Evolutionary conservation across 1,284 basidiomycete genomes (phyloP), one percentile per base, ranked within the genome.

Genomic region (Boletellus deceptivus): DNA sequence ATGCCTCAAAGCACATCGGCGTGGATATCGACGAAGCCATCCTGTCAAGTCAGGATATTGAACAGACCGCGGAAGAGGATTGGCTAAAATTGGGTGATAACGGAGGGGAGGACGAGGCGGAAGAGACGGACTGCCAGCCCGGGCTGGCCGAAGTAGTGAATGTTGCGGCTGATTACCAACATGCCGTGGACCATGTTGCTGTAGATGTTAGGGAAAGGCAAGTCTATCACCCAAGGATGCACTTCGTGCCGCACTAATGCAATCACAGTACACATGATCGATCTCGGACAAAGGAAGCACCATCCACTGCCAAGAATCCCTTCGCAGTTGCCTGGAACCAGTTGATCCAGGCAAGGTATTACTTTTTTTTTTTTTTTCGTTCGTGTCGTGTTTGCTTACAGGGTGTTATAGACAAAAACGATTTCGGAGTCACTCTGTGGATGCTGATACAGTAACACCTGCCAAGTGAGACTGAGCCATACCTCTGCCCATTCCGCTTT

Each of bases 11-110:
- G 61, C 63, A 48, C 17, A 51, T 59, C 36, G 62, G 71, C 33
- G 63, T 77, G 5, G 82, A 85, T 38, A 76, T 86, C 39, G 79
- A 86, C 60, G 73, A 83, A 48, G 68, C 59, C 31, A 69, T 80
- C 54, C 63, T 86, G 22, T 73, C 75, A 2, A 76, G 75, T 53
- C 79, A 83, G 55, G 76, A 78, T 25, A 68, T 84, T 35, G 68
- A 64, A 42, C 70, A 72, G 24, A 55, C 79, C 2, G 69, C 66
- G 48, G 73, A 76, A 55, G 63, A 64, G 20, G 72, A 73, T 44
- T 69, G 71, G 65, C 63, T 59, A 50, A 60, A 63, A 40, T 48
- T 61, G 9, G 66, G 58, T n/a, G 58, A 68, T 6, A 58, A 67
- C 29, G 59, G 57, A 20, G 50, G 55, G 14, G 59, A 63, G 17